Conservation (phyloP, 495 filamentous ascomycete genomes). For the Emericellopsis terricola region DNA sequence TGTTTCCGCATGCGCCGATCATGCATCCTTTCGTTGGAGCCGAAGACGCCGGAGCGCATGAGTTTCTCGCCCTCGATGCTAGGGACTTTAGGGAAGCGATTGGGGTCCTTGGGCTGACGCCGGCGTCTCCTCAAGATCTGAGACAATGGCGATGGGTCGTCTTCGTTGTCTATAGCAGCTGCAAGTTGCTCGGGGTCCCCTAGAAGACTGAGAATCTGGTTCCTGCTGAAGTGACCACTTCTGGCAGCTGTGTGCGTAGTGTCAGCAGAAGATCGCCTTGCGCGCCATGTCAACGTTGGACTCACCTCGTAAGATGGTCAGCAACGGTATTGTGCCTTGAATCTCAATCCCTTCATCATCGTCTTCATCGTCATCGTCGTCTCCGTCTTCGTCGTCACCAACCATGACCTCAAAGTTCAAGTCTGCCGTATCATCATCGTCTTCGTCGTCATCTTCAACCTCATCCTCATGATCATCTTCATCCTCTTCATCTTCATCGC, state of each 20-base stretch:
- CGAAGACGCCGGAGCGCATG: constrained; percentile 69
- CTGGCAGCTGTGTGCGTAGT: background rate
- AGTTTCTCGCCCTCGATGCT: constrained; percentile 55
- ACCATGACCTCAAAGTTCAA: constrained; percentile 1
- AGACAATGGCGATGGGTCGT: constrained; percentile 1
- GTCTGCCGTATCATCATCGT: background rate
- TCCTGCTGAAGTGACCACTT: background rate
- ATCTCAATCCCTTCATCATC: background rate
- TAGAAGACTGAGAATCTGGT: background rate
- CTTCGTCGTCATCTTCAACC: background rate
- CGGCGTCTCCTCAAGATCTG: constrained; percentile 14
- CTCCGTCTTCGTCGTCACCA: background rate
- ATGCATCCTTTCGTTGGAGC: constrained; percentile 36
- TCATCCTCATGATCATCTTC: background rate
- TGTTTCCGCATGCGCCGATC: constrained; percentile 35
- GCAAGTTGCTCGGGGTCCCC: background rate
- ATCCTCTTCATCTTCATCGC: background rate
- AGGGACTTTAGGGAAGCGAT: constrained; percentile 54
- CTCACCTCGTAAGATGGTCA: background rate
- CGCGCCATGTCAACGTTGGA: too few species aligned
- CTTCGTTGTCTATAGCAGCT: background rate
- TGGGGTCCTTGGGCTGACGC: constrained; percentile 16
- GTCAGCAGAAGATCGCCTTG: background rate
- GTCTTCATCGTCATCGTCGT: background rate
- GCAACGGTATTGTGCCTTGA: background rate